phyloP scores from a whole-genome alignment of 129 eudicot genomes.

The Flaveria brownii region DNA sequence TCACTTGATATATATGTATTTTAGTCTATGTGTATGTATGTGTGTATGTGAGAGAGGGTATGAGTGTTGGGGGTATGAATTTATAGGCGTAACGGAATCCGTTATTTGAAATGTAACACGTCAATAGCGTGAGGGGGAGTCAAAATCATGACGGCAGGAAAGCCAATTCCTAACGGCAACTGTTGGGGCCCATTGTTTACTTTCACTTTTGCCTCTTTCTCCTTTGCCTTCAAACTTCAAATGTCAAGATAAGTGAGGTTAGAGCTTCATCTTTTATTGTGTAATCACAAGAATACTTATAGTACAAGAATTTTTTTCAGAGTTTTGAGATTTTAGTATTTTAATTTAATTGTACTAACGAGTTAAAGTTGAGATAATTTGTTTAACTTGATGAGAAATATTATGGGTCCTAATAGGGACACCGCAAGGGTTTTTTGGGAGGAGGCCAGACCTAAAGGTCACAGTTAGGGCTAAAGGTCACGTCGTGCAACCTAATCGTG shows the following conservation, averaged over 20 bases:
- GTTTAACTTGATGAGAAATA: no score
- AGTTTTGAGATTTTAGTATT: no score
- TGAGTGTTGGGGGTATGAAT: slow-evolving; percentile 32
- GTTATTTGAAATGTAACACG: slow-evolving; percentile 38
- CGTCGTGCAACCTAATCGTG: no score
- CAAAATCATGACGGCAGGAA: slow-evolving; percentile 55
- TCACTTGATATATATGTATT: neutral
- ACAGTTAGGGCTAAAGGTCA: no score
- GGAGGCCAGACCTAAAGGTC: no score
- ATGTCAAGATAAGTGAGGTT: slow-evolving; percentile 17
- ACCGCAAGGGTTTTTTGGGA: no score
- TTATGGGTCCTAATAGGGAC: no score
- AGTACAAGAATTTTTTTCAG: no score
- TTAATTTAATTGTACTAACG: no score
- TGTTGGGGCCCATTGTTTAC: slow-evolving; percentile 35
- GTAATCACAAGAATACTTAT: neutral
- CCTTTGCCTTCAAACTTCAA: slow-evolving; percentile 40
- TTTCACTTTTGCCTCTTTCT: slow-evolving; percentile 38
- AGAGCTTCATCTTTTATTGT: neutral
- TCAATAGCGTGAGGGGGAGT: slow-evolving; percentile 32
- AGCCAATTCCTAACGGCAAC: slow-evolving; percentile 56
- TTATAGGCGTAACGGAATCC: slow-evolving; percentile 71
- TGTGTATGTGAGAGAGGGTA: slow-evolving; percentile 19
- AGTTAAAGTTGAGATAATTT: no score
- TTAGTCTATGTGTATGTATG: slow-evolving; percentile 2